phyloP scores from a whole-genome alignment of 495 filamentous ascomycete species.

The Penicillium angulare region DNA sequence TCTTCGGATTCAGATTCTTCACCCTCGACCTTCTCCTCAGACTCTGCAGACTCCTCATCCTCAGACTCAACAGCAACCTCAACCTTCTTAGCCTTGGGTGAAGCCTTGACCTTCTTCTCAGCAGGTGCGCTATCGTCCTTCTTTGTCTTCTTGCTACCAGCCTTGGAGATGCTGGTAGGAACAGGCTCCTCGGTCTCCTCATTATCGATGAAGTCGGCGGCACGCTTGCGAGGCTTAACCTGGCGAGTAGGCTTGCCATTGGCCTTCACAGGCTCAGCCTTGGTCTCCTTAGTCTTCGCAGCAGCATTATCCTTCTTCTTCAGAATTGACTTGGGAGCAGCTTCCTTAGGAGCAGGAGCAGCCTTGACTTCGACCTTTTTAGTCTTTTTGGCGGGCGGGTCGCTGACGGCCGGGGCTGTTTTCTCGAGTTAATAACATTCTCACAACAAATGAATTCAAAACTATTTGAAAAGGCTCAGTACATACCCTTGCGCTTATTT shows the following conservation, averaged over 20 bases:
- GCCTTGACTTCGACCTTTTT: conserved; percentile 49
- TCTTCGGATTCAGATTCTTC: conserved; percentile 34
- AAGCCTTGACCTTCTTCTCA: conserved; percentile 35
- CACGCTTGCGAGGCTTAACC: conserved; percentile 52
- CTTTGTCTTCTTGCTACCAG: conserved; percentile 40
- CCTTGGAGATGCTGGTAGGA: conserved; percentile 19
- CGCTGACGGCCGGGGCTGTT: conserved; percentile 45
- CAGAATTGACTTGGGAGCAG: conserved; percentile 34
- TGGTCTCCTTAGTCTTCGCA: conserved; percentile 21
- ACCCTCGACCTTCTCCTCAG: conserved; percentile 23
- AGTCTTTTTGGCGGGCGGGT: conserved; percentile 58
- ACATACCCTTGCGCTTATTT: conserved; percentile 73
- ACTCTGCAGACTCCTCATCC: conserved; percentile 22
- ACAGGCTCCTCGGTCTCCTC: conserved; percentile 28
- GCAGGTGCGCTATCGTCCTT: conserved; percentile 32
- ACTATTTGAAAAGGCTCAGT: background rate
- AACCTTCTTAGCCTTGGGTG: conserved; percentile 30
- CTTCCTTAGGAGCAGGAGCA: conserved; percentile 23
- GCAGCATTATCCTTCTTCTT: conserved; percentile 35
- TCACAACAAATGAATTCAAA: background rate
- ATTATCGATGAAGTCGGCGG: conserved; percentile 50
- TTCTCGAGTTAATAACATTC: conserved; percentile 1
- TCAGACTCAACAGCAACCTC: conserved; percentile 34
- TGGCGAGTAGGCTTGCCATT: conserved; percentile 37
- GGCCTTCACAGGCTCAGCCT: conserved; percentile 28